Percentiles rank a stretch among this genome's conserved stretches.
These are phyloP conservation scores for Ophiosphaerella herpotricha DNA, from an alignment of 2,329 filamentous ascomycete species.

Conservation along the genomic window DNA sequence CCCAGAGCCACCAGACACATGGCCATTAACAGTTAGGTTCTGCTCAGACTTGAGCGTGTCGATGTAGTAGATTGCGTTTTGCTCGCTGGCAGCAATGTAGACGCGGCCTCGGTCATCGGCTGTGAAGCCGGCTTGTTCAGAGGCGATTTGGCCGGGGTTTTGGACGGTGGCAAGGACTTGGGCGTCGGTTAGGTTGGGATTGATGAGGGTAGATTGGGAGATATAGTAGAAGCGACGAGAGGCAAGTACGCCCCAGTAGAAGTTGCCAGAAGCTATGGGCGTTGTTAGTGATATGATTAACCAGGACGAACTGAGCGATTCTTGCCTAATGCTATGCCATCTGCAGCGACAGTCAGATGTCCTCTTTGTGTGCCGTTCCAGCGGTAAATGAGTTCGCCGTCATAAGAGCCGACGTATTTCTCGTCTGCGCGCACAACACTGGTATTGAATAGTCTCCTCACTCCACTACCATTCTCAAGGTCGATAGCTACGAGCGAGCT, in stretches of 20 bases:
- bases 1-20: slow-evolving; percentile 38
- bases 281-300: not conserved
- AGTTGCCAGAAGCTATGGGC: slow-evolving; percentile 41
- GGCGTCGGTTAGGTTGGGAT: slow-evolving; percentile 39
- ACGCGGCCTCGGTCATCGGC: slow-evolving; percentile 49
- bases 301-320: not conserved
- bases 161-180: slow-evolving; percentile 46
- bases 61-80: slow-evolving; percentile 53
- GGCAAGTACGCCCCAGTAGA: slow-evolving; percentile 52
- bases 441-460: slow-evolving; percentile 46
- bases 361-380: slow-evolving; percentile 45
- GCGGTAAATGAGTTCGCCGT: slow-evolving; percentile 39
- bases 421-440: slow-evolving; percentile 46
- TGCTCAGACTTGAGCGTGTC: slow-evolving; percentile 44
- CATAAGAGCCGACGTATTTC: slow-evolving; percentile 47
- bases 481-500: slow-evolving; percentile 48
- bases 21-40: slow-evolving; percentile 43
- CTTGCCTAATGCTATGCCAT: slow-evolving; percentile 45
- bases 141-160: slow-evolving; percentile 46
- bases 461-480: slow-evolving; percentile 41
- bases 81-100: slow-evolving; percentile 50
- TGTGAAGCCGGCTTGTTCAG: slow-evolving; percentile 50
- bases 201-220: slow-evolving; percentile 40
- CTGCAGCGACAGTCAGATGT: slow-evolving; percentile 38
- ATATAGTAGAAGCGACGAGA: slow-evolving; percentile 50